A percentile compares a stretch with the other conserved stretches of the same genome.
Evolutionary conservation across 306 rosid species (phyloP).

Genomic region (Erythrophleum fordii): DNA sequence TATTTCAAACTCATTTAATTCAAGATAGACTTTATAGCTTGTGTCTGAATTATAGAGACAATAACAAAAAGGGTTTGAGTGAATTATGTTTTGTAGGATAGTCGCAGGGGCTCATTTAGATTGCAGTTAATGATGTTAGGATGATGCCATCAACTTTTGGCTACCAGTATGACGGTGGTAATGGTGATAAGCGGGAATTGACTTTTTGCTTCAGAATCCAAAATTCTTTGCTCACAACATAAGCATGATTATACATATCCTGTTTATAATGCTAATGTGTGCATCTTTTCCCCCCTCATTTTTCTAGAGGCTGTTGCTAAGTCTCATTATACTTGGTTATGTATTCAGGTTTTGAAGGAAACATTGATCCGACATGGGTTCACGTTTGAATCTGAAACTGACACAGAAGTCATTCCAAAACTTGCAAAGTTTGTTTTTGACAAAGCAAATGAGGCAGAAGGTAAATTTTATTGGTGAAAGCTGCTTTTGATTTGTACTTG

Average conservation of each 20-base stretch:
- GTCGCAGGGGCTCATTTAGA: not conserved
- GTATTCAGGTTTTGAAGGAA: constrained; percentile 86
- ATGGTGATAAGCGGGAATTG: not conserved
- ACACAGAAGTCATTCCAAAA: constrained; percentile 97
- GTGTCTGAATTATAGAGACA: not conserved
- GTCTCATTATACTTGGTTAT: constrained; percentile 23
- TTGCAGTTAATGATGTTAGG: not conserved
- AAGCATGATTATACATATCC: not conserved
- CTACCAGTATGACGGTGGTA: not conserved
- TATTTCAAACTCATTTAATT: not conserved
- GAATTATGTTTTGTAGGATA: not conserved
- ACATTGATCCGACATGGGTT: constrained; percentile 83
- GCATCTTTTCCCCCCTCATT: not conserved
- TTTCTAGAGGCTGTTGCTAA: constrained; percentile 16
- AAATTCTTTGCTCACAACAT: constrained; percentile 1
- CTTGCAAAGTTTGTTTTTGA: constrained; percentile 94
- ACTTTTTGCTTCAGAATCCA: not conserved
- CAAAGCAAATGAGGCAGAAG: constrained; percentile 84
- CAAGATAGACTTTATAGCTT: not conserved
- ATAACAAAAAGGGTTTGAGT: not conserved
- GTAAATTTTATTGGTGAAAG: constrained; percentile 43
- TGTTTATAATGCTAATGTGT: not conserved
- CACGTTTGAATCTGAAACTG: constrained; percentile 89
- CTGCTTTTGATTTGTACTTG: constrained; percentile 1
- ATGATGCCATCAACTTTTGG: not conserved